A percentile compares a stretch with the other conserved stretches of the same genome.
Conservation (phyloP, 441 rosid genomes). For the Gossypium lobatum region DNA sequence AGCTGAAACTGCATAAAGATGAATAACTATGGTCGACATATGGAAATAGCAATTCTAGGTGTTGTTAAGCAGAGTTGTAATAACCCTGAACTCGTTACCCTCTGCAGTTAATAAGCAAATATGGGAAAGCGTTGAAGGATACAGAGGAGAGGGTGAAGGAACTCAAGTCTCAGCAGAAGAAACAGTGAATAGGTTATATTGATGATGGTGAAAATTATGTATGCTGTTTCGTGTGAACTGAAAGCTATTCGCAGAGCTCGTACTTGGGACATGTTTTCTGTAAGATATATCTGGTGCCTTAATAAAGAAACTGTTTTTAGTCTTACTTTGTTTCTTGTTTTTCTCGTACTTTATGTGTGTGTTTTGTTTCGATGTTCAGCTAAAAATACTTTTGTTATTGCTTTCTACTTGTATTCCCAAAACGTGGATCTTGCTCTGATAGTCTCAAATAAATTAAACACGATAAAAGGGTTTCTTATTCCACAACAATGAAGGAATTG, state of each 20-base stretch:
- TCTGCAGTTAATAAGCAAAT: conserved; percentile 54
- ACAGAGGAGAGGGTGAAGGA: conserved; percentile 77
- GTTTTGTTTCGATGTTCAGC: no score
- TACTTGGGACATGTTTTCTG: not conserved
- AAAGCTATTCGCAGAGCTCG: not conserved
- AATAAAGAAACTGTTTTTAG: not conserved
- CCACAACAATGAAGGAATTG: no score
- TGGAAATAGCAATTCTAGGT: not conserved
- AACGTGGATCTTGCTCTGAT: no score
- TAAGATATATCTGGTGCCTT: not conserved
- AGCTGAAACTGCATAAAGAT: not conserved
- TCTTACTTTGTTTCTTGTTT: not conserved
- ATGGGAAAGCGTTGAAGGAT: conserved; percentile 66
- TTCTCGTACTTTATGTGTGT: not conserved
- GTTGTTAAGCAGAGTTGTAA: not conserved
- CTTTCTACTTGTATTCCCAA: no score
- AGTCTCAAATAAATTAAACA: no score
- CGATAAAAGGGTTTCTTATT: no score
- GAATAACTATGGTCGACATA: not conserved
- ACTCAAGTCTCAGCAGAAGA: conserved; percentile 56
- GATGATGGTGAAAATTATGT: conserved; percentile 28
- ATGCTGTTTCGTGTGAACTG: not conserved
- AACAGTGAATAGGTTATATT: conserved; percentile 21
- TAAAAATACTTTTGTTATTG: no score
- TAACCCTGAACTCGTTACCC: not conserved